phyloP scores from a whole-genome alignment of 2,329 filamentous ascomycete genomes.

The Cytospora paraplurivora region DNA sequence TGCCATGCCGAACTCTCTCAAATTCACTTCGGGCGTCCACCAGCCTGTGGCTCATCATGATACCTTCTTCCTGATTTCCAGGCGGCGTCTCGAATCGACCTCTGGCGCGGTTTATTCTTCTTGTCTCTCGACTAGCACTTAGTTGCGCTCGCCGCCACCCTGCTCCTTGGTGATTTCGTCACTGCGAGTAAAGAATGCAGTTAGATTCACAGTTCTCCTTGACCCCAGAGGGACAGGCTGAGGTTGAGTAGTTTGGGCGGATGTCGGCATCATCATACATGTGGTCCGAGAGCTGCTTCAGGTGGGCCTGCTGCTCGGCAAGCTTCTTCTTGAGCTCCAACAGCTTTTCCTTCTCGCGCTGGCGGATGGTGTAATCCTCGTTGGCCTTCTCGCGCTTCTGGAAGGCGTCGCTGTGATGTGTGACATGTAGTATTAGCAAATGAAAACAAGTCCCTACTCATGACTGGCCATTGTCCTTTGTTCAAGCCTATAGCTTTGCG shows the following conservation, averaged over 20 bases:
- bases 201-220: conserved; percentile 26
- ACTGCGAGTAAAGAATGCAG: conserved; percentile 46
- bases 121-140: conserved; percentile 27
- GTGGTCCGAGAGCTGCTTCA: conserved; percentile 82
- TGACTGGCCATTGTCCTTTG: no score
- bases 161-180: conserved; percentile 75
- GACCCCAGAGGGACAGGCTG: conserved; percentile 12
- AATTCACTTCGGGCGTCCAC: conserved; percentile 7
- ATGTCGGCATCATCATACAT: conserved; percentile 61
- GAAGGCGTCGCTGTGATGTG: conserved; percentile 81
- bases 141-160: conserved; percentile 70
- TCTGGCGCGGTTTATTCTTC: neutral
- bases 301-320: conserved; percentile 75
- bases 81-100: neutral
- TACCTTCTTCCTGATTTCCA: conserved; percentile 1
- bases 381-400: conserved; percentile 85
- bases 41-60: neutral
- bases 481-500: no score
- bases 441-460: no score
- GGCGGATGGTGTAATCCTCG: conserved; percentile 82
- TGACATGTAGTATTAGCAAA: neutral
- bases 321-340: conserved; percentile 73
- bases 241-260: neutral
- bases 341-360: conserved; percentile 92
- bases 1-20: neutral